phyloP scores from a whole-genome alignment of 345 rosid species.

The Leavenworthia alabamica region DNA sequence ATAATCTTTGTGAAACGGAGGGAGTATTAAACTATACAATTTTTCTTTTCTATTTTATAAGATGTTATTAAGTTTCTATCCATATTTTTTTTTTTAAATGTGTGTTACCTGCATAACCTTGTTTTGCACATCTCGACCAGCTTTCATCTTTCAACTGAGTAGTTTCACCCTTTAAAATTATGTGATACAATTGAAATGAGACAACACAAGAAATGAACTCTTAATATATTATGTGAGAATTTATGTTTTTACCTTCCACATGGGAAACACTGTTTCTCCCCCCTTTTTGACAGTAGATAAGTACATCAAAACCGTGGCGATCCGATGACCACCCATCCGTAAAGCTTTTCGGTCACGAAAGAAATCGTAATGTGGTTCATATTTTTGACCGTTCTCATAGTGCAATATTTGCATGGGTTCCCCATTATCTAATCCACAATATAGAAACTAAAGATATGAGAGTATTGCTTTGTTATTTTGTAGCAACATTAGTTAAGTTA shows the following conservation, averaged over 20 bases:
- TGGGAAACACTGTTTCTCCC: slow-evolving; percentile 87
- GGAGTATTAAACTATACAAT: too few relatives aligned
- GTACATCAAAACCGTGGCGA: slow-evolving; percentile 60
- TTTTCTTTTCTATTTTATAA: too few relatives aligned
- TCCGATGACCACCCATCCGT: slow-evolving; percentile 47
- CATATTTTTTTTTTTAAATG: too few relatives aligned
- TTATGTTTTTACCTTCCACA: slow-evolving; percentile 40
- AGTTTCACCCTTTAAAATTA: slow-evolving; percentile 29
- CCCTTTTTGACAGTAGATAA: slow-evolving; percentile 64
- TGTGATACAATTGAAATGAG: not conserved
- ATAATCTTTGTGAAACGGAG: too few relatives aligned
- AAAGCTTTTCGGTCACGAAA: slow-evolving; percentile 59
- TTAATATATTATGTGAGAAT: not conserved
- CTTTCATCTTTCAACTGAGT: slow-evolving; percentile 52
- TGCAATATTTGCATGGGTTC: slow-evolving; percentile 74
- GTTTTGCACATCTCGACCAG: slow-evolving; percentile 78
- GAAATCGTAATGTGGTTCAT: slow-evolving; percentile 82
- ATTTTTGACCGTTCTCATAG: slow-evolving; percentile 83
- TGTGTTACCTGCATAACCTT: slow-evolving; percentile 69
- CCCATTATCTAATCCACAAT: slow-evolving; percentile 66
- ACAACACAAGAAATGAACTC: not conserved
- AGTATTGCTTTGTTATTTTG: not conserved
- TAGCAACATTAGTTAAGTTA: too few relatives aligned
- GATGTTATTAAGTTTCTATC: too few relatives aligned
- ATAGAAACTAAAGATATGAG: not conserved